Evolutionary conservation across 1,139 yeast genomes (phyloP).

Genomic region (Yarrowia galli): DNA sequence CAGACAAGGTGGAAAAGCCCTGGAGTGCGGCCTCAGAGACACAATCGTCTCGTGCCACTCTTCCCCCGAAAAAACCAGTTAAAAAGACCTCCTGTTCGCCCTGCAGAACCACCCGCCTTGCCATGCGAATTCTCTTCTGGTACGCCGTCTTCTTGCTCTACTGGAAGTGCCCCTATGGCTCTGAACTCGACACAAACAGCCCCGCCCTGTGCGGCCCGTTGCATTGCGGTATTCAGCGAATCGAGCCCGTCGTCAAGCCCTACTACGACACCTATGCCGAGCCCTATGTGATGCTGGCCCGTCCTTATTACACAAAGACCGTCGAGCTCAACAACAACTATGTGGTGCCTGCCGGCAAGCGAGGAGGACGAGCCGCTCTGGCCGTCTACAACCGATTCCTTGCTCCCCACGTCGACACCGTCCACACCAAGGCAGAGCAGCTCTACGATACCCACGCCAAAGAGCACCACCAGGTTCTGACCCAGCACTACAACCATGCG

Average conservation of each 20-base stretch:
- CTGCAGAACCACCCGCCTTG: slow-evolving; percentile 26
- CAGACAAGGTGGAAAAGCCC: slow-evolving; percentile 15
- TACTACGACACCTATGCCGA: slow-evolving; percentile 43
- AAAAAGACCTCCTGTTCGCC: neutral
- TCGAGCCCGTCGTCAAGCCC: slow-evolving; percentile 43
- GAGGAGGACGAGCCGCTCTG: slow-evolving; percentile 7
- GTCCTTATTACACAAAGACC: slow-evolving; percentile 43
- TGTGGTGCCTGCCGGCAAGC: slow-evolving; percentile 32
- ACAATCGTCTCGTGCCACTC: neutral
- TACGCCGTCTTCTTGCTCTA: slow-evolving; percentile 45
- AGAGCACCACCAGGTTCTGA: slow-evolving; percentile 36
- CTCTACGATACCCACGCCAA: slow-evolving; percentile 40
- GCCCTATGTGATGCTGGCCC: slow-evolving; percentile 43
- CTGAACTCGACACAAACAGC: slow-evolving; percentile 38
- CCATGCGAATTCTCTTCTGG: slow-evolving; percentile 44
- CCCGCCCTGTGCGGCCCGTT: slow-evolving; percentile 46
- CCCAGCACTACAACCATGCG: slow-evolving; percentile 16
- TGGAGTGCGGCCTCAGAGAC: neutral
- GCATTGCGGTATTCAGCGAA: slow-evolving; percentile 41
- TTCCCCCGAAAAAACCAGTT: neutral
- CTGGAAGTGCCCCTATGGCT: slow-evolving; percentile 46
- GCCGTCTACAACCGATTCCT: slow-evolving; percentile 38
- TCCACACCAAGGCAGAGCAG: slow-evolving; percentile 33
- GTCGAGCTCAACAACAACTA: slow-evolving; percentile 41
- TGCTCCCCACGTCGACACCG: slow-evolving; percentile 41